phyloP scores from a whole-genome alignment of 2,329 filamentous ascomycete species.

The Diaporthe australafricana region DNA sequence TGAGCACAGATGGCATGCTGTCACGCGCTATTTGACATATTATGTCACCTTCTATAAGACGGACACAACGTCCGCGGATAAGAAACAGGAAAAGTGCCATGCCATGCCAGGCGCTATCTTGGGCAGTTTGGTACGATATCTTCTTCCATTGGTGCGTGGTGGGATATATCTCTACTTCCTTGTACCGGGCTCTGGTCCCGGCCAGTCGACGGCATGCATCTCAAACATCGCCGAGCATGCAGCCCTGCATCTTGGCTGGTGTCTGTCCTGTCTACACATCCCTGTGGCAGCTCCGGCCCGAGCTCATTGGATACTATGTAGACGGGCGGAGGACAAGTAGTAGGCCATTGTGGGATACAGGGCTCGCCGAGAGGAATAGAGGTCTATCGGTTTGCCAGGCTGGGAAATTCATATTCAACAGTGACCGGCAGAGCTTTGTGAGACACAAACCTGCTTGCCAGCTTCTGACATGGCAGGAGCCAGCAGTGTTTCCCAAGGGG shows the following conservation, averaged over 20 bases:
- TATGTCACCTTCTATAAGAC: not conserved
- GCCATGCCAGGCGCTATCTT: not conserved
- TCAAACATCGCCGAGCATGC: not conserved
- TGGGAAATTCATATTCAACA: too few species aligned
- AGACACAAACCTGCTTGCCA: not conserved
- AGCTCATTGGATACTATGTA: not conserved
- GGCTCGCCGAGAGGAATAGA: not conserved
- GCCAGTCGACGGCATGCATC: too few species aligned
- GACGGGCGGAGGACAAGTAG: not conserved
- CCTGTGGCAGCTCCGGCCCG: not conserved
- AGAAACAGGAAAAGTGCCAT: not conserved
- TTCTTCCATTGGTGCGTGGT: not conserved
- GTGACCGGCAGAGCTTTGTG: not conserved
- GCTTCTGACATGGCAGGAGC: not conserved
- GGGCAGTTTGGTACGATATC: not conserved
- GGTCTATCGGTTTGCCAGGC: not conserved
- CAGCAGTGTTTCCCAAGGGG: not conserved
- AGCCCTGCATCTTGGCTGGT: too few species aligned
- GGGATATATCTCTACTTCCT: not conserved
- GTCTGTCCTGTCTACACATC: too few species aligned
- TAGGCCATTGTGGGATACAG: not conserved
- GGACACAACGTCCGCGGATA: not conserved
- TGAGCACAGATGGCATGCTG: too few species aligned
- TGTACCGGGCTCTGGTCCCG: too few species aligned
- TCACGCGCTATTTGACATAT: not conserved